Conservation (phyloP, 2,329 filamentous ascomycete genomes). For the Macrophomina pseudophaseolina region DNA sequence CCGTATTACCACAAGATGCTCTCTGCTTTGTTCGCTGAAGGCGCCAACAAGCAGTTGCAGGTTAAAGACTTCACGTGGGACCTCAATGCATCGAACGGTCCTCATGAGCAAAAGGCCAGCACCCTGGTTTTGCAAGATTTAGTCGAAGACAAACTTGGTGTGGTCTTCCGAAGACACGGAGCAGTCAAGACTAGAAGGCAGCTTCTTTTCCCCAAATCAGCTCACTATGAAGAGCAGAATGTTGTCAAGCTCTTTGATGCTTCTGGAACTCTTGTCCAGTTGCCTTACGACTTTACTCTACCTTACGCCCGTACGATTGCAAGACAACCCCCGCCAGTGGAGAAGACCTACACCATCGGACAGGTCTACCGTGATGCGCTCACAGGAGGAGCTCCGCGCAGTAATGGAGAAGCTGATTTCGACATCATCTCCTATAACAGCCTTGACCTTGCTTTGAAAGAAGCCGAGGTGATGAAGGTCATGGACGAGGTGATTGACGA, state of each 20-base stretch:
- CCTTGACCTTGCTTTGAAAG: constrained; percentile 82
- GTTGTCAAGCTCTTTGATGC: constrained; percentile 81
- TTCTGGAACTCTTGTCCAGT: constrained; percentile 84
- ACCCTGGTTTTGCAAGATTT: constrained; percentile 74
- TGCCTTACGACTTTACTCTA: constrained; percentile 93
- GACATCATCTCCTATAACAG: constrained; percentile 88
- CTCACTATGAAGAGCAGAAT: constrained; percentile 71
- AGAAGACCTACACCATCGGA: constrained; percentile 85
- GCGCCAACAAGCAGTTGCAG: constrained; percentile 73
- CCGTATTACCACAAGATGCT: constrained; percentile 91
- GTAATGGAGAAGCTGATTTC: constrained; percentile 90
- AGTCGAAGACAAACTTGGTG: constrained; percentile 74
- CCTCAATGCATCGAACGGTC: constrained; percentile 38
- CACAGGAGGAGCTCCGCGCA: constrained; percentile 79
- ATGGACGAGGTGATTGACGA: constrained; percentile 85
- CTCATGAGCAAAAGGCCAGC: constrained; percentile 42
- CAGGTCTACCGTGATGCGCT: constrained; percentile 81
- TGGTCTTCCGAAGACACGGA: constrained; percentile 87
- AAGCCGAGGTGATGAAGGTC: constrained; percentile 93
- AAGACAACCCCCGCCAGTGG: constrained; percentile 67
- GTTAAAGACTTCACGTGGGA: constrained; percentile 72
- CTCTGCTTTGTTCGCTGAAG: constrained; percentile 77
- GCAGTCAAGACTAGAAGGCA: constrained; percentile 80
- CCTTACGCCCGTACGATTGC: constrained; percentile 86
- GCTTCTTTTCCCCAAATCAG: constrained; percentile 79